phyloP scores from a whole-genome alignment of 306 rosid species.

The Datisca glomerata region DNA sequence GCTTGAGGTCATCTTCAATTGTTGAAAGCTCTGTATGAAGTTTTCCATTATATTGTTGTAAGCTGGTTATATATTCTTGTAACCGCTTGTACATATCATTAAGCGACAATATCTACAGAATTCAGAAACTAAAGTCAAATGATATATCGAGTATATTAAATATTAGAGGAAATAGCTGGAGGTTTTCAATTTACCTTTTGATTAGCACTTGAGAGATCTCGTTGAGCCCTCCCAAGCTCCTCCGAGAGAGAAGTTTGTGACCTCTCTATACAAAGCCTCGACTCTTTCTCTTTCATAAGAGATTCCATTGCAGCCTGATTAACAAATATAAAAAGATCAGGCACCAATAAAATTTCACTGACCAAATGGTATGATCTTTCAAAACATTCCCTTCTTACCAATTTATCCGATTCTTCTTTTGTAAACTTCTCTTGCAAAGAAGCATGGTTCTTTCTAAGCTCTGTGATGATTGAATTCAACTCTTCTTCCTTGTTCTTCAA shows the following conservation, averaged over 20 bases:
- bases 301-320: slow-evolving; percentile 67
- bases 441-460: slow-evolving; percentile 61
- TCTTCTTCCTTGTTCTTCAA: slow-evolving; percentile 86
- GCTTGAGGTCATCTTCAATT: slow-evolving; percentile 78
- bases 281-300: slow-evolving; percentile 63
- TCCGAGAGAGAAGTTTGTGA: slow-evolving; percentile 50
- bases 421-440: slow-evolving; percentile 63
- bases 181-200: slow-evolving; percentile 51
- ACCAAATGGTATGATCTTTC: not conserved
- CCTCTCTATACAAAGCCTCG: slow-evolving; percentile 68
- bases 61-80: slow-evolving; percentile 89
- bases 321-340: slow-evolving; percentile 7
- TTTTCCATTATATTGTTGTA: slow-evolving; percentile 89
- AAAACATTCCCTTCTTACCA: slow-evolving; percentile 39
- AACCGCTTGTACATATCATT: slow-evolving; percentile 92
- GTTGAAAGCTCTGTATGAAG: slow-evolving; percentile 91
- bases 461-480: slow-evolving; percentile 56
- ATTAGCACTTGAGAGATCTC: slow-evolving; percentile 78
- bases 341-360: too few species aligned
- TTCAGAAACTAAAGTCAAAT: slow-evolving; percentile 1
- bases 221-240: slow-evolving; percentile 74
- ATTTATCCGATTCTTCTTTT: slow-evolving; percentile 71
- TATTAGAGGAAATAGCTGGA: not conserved
- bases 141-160: not conserved
- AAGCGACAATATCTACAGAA: slow-evolving; percentile 70